Evolutionary conservation across 2,329 filamentous ascomycete species (phyloP).

Genomic region (Trichoderma gracile): DNA sequence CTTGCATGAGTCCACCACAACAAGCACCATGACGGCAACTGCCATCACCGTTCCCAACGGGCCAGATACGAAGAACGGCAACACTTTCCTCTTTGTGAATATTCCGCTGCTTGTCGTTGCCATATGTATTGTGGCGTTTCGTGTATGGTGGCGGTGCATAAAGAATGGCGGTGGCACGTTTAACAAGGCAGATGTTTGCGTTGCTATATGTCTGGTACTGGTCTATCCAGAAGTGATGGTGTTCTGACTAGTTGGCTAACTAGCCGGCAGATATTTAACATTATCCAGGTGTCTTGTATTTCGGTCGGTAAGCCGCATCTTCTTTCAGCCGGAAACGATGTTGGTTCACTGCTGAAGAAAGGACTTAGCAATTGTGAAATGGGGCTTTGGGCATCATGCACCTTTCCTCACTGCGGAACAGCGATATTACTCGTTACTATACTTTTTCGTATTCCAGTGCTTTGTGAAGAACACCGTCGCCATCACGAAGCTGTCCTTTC

Average conservation of each 20-base stretch:
- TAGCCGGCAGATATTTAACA: background rate
- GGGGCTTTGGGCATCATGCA: conserved; percentile 19
- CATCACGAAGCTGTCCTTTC: conserved; percentile 15
- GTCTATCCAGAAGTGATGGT: background rate
- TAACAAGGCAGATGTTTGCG: conserved; percentile 20
- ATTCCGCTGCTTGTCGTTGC: conserved; percentile 12
- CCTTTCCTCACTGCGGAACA: conserved; percentile 10
- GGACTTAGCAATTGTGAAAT: background rate
- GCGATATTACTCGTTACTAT: conserved; percentile 19
- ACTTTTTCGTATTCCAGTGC: conserved; percentile 20
- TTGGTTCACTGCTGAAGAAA: background rate
- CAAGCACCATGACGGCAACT: background rate
- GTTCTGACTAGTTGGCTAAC: background rate
- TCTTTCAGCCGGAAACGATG: background rate
- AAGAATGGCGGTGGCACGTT: conserved; percentile 1
- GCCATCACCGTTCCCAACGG: background rate
- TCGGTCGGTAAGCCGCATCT: background rate
- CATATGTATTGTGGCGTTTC: conserved; percentile 1
- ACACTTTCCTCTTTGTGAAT: conserved; percentile 16
- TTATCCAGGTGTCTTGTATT: conserved; percentile 12
- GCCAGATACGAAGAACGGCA: conserved; percentile 13
- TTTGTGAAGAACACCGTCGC: conserved; percentile 20
- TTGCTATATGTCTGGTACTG: conserved; percentile 16
- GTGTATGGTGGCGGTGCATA: conserved; percentile 20
- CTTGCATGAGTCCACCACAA: too few relatives aligned